Evolutionary conservation across 768 basidiomycete genomes (phyloP).

Genomic region (Lactarius evosmus): DNA sequence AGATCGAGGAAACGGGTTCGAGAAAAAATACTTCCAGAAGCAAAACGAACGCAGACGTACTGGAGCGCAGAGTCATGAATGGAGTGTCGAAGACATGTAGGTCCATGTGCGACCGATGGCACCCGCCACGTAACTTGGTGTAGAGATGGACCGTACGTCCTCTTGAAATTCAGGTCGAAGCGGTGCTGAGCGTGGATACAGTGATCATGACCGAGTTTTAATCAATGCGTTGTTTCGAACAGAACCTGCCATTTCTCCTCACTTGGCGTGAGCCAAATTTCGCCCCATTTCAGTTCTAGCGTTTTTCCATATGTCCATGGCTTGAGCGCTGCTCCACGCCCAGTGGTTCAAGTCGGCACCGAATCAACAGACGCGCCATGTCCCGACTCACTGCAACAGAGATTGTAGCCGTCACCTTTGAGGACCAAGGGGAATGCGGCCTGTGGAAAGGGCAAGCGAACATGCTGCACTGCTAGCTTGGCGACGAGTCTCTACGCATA

Average conservation of each 20-base stretch:
- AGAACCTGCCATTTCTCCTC: slow-evolving; percentile 13
- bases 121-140: background rate
- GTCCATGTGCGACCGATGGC: background rate
- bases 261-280: slow-evolving; percentile 4
- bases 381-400: slow-evolving; percentile 7
- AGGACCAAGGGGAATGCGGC: slow-evolving; percentile 5
- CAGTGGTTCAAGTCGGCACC: background rate
- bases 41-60: slow-evolving; percentile 71
- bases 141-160: slow-evolving; percentile 2
- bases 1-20: slow-evolving; percentile 94
- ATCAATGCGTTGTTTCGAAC: slow-evolving; percentile 4
- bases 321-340: background rate
- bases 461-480: slow-evolving; percentile 7
- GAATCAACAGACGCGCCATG: background rate
- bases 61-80: slow-evolving; percentile 71
- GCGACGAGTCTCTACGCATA: slow-evolving; percentile 7
- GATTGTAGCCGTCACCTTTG: slow-evolving; percentile 6
- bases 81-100: slow-evolving; percentile 94
- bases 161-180: background rate
- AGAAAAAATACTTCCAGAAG: slow-evolving; percentile 86
- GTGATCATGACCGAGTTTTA: background rate
- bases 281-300: slow-evolving; percentile 9
- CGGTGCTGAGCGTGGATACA: background rate
- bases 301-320: slow-evolving; percentile 14
- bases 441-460: background rate